Percentiles rank a stretch among this genome's conserved stretches.
Conservation (phyloP, 2,329 filamentous ascomycete species). For the Xylariaceae sp. region DNA sequence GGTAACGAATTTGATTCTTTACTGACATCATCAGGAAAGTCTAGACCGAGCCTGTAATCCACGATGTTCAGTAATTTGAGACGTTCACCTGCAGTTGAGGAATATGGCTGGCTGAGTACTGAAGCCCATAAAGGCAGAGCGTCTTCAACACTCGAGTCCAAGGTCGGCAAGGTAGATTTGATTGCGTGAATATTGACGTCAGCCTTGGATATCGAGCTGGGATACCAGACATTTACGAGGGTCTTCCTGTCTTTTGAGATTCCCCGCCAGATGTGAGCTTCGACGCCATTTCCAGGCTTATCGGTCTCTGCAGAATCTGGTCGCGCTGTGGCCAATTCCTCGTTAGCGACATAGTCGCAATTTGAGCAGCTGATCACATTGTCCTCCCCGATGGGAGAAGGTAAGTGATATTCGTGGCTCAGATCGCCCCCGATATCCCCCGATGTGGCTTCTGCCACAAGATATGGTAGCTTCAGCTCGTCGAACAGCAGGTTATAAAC, state of each 20-base stretch:
- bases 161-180: slow-evolving; percentile 59
- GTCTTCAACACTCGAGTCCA: slow-evolving; percentile 69
- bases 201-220: slow-evolving; percentile 29
- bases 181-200: slow-evolving; percentile 55
- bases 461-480: slow-evolving; percentile 76
- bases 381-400: slow-evolving; percentile 78
- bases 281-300: not conserved
- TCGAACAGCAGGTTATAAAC: slow-evolving; percentile 77
- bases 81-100: slow-evolving; percentile 11
- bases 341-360: slow-evolving; percentile 79
- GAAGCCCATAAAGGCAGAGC: slow-evolving; percentile 50
- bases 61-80: slow-evolving; percentile 26
- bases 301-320: not conserved
- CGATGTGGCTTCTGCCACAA: slow-evolving; percentile 85
- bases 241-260: slow-evolving; percentile 64
- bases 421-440: slow-evolving; percentile 93
- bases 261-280: slow-evolving; percentile 52
- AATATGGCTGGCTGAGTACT: slow-evolving; percentile 27
- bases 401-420: slow-evolving; percentile 92
- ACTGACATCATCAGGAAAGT: slow-evolving; percentile 15
- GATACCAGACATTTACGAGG: slow-evolving; percentile 68
- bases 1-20: slow-evolving; percentile 16
- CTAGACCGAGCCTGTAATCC: slow-evolving; percentile 31
- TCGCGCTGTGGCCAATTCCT: slow-evolving; percentile 66
- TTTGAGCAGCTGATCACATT: slow-evolving; percentile 69